A percentile compares a stretch with the other conserved stretches of the same genome.
phyloP scores from a whole-genome alignment of 2,329 filamentous ascomycete species.

The Pseudogymnoascus destructans region DNA sequence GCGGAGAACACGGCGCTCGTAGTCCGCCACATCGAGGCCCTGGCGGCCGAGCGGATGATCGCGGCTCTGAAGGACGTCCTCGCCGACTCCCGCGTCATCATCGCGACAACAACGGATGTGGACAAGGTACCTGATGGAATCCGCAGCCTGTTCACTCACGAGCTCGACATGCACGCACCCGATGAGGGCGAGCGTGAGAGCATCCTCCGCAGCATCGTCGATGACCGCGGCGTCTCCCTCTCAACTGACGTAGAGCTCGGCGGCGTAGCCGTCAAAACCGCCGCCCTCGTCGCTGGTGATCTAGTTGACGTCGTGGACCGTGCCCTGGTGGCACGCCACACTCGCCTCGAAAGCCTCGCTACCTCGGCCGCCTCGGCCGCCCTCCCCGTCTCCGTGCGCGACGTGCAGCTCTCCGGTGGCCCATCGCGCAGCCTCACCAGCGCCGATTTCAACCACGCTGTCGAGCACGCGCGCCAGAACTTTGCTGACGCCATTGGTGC shows the following conservation, averaged over 20 bases:
- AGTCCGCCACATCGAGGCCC: conserved; percentile 79
- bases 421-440: conserved; percentile 65
- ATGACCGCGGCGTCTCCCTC: conserved; percentile 61
- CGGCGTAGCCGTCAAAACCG: conserved; percentile 84
- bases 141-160: conserved; percentile 84
- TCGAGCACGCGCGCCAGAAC: conserved; percentile 91
- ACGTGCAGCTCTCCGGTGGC: conserved; percentile 82
- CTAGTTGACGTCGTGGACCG: conserved; percentile 89
- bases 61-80: conserved; percentile 74
- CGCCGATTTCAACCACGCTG: conserved; percentile 78
- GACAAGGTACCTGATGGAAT: conserved; percentile 89
- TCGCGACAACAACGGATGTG: conserved; percentile 89
- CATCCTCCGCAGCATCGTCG: conserved; percentile 66
- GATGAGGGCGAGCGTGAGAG: conserved; percentile 87
- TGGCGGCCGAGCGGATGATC: conserved; percentile 84
- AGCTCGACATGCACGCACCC: conserved; percentile 84
- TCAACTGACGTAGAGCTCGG: conserved; percentile 74
- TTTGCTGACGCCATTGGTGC: conserved; percentile 96
- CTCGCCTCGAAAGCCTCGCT: conserved; percentile 64
- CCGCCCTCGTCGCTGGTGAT: conserved; percentile 86
- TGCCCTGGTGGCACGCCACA: conserved; percentile 62
- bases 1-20: conserved; percentile 69
- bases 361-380: conserved; percentile 20
- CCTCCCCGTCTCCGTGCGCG: conserved; percentile 50
- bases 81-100: conserved; percentile 63